Percentiles rank a stretch among this genome's conserved stretches.
These are phyloP conservation scores for Neopestalotiopsis sp. DNA, from an alignment of 2,329 filamentous ascomycete species.

Conservation along the genomic window DNA sequence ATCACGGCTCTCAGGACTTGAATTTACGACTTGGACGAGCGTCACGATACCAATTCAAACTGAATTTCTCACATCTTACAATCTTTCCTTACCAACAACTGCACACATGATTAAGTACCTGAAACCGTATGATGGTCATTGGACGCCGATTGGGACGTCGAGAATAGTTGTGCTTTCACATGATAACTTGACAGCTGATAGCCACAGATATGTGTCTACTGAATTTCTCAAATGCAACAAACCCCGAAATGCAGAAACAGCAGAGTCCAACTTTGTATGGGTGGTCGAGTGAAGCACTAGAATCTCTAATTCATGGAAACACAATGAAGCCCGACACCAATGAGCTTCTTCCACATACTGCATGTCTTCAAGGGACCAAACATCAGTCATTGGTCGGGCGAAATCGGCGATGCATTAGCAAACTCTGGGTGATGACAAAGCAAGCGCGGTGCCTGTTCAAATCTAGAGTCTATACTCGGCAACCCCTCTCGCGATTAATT, in stretches of 20 bases:
- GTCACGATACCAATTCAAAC: conserved; percentile 12
- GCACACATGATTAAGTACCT: background rate
- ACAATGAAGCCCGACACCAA: background rate
- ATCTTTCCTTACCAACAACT: background rate
- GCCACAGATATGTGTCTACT: too few species aligned
- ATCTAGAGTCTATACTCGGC: background rate
- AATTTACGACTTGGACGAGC: conserved; percentile 16
- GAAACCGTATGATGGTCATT: background rate
- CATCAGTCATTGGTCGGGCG: background rate
- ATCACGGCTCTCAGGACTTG: conserved; percentile 13
- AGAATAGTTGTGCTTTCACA: background rate
- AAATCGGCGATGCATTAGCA: background rate
- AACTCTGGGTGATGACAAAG: background rate
- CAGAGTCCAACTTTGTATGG: too few species aligned
- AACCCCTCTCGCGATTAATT: too few species aligned
- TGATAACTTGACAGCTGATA: too few species aligned
- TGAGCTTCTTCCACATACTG: background rate
- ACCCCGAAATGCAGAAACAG: too few species aligned
- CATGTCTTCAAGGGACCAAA: background rate
- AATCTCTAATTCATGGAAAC: background rate
- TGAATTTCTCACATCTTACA: background rate
- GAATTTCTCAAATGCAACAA: too few species aligned
- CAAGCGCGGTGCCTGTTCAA: background rate
- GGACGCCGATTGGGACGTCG: background rate
- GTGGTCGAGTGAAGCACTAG: too few species aligned